phyloP scores from a whole-genome alignment of 2,329 filamentous ascomycete species.

The Chaetomiaceae sp. region DNA sequence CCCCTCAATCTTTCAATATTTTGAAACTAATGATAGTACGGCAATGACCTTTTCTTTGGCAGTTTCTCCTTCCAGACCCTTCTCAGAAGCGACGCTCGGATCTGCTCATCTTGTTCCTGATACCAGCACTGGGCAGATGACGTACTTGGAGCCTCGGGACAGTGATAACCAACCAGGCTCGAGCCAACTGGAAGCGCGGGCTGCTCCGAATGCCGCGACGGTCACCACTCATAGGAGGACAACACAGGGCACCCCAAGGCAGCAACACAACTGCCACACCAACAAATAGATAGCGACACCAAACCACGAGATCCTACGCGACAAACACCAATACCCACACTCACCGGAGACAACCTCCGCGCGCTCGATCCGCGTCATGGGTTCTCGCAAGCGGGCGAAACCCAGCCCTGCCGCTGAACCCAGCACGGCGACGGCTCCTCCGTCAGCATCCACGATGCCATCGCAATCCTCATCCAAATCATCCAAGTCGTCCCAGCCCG shows the following conservation, averaged over 20 bases:
- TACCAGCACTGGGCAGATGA: conserved; percentile 14
- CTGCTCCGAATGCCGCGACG: conserved; percentile 1
- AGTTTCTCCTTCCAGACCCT: too few relatives aligned
- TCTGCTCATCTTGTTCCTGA: too few relatives aligned
- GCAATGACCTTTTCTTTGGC: too few relatives aligned
- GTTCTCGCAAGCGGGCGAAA: conserved; percentile 39
- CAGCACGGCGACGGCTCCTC: conserved; percentile 8
- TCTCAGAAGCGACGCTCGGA: too few relatives aligned
- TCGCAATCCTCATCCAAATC: conserved; percentile 17
- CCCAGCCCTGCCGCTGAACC: conserved; percentile 29
- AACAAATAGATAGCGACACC: neutral
- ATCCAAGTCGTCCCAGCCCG: conserved; percentile 5
- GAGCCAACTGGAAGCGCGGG: conserved; percentile 11
- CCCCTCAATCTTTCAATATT: too few relatives aligned
- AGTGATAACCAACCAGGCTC: conserved; percentile 7
- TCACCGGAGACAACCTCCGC: neutral
- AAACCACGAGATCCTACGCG: neutral
- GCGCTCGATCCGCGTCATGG: conserved; percentile 31
- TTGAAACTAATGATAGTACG: too few relatives aligned
- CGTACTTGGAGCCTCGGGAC: conserved; percentile 16
- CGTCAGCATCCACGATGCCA: conserved; percentile 18
- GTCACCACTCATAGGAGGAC: too few relatives aligned
- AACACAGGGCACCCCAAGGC: conserved; percentile 8
- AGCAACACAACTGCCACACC: conserved; percentile 1
- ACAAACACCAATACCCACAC: too few relatives aligned